Conservation (phyloP, 148 eudicot species). For the Oxyria digyna region DNA sequence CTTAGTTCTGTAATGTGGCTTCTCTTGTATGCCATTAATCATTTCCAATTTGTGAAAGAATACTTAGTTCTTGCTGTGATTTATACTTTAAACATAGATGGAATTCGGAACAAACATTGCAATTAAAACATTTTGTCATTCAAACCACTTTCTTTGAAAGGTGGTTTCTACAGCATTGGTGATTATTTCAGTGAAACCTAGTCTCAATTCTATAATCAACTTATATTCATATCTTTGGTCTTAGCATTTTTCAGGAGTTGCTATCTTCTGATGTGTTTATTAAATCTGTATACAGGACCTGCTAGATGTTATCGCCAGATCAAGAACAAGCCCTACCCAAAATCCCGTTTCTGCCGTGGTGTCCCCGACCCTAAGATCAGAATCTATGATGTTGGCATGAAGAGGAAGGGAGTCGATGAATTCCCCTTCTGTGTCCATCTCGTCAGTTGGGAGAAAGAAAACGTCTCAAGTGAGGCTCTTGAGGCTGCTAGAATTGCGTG, state of each 20-base stretch:
- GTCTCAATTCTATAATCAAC: too few relatives aligned
- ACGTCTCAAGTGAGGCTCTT: constrained; percentile 38
- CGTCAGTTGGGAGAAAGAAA: constrained; percentile 48
- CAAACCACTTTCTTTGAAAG: too few relatives aligned
- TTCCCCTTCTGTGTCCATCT: constrained; percentile 39
- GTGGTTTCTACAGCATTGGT: too few relatives aligned
- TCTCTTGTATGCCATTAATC: too few relatives aligned
- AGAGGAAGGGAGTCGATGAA: constrained; percentile 37
- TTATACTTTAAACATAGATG: too few relatives aligned
- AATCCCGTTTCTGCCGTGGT: constrained; percentile 34
- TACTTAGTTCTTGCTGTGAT: too few relatives aligned
- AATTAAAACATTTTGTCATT: too few relatives aligned
- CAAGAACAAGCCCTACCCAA: constrained; percentile 40
- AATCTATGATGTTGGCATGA: constrained; percentile 26
- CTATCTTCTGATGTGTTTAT: background rate
- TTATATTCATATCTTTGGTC: too few relatives aligned
- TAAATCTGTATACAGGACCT: constrained; percentile 16
- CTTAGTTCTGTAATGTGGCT: background rate
- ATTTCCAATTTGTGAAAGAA: too few relatives aligned
- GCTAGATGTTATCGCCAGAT: constrained; percentile 45
- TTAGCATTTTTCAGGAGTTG: too few relatives aligned
- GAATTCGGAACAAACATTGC: too few relatives aligned
- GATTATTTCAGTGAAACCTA: too few relatives aligned
- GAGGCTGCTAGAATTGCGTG: constrained; percentile 47
- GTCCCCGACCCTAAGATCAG: constrained; percentile 24